Evolutionary conservation across 495 filamentous ascomycete genomes (phyloP).

Genomic region (Hypoxylon fragiforme): DNA sequence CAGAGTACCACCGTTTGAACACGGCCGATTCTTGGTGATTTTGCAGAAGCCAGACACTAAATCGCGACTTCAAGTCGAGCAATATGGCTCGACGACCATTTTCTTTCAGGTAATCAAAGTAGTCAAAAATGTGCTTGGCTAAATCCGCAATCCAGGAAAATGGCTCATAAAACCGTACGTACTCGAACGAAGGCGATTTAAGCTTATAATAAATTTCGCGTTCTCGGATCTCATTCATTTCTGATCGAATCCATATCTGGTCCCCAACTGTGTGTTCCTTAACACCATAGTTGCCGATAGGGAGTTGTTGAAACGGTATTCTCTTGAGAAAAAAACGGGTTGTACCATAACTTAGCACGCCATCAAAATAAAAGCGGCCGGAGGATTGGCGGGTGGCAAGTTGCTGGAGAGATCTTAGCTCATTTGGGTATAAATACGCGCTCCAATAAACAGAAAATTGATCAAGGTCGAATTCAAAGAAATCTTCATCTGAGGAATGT

Average conservation of each 20-base stretch:
- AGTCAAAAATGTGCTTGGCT: conserved; percentile 70
- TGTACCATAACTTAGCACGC: conserved; percentile 54
- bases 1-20: conserved; percentile 54
- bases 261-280: conserved; percentile 48
- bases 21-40: conserved; percentile 41
- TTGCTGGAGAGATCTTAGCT: conserved; percentile 58
- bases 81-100: conserved; percentile 46
- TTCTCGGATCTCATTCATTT: conserved; percentile 26
- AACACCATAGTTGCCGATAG: conserved; percentile 67
- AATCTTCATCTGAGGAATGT: conserved; percentile 16
- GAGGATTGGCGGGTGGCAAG: conserved; percentile 43
- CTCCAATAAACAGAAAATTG: conserved; percentile 56
- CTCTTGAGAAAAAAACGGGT: conserved; percentile 50
- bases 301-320: conserved; percentile 59
- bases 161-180: conserved; percentile 57
- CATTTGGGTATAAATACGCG: conserved; percentile 38
- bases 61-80: conserved; percentile 55
- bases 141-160: conserved; percentile 71
- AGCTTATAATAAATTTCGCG: conserved; percentile 64
- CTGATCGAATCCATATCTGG: conserved; percentile 65
- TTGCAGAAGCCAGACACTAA: conserved; percentile 56
- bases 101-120: conserved; percentile 42
- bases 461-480: conserved; percentile 52
- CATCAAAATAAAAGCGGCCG: conserved; percentile 59
- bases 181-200: conserved; percentile 56